Evolutionary conservation across 2,329 filamentous ascomycete genomes (phyloP).

Genomic region (Aaosphaeria arxii): DNA sequence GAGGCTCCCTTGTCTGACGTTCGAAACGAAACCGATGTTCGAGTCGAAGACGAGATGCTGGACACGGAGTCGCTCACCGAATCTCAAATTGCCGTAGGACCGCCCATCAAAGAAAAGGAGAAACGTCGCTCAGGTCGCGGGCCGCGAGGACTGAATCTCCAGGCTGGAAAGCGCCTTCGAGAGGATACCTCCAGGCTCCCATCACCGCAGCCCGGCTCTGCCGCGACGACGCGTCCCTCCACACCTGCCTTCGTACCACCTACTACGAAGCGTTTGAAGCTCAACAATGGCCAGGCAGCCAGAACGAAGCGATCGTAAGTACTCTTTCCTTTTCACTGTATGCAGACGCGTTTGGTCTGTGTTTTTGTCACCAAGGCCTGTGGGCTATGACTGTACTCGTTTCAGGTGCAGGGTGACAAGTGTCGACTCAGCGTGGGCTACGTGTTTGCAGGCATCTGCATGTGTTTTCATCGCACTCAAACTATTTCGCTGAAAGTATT

Average conservation of each 20-base stretch:
- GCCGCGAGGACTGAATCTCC: conserved; percentile 13
- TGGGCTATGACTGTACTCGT: conserved; percentile 16
- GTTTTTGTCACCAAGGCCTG: conserved; percentile 12
- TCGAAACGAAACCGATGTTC: conserved; percentile 8
- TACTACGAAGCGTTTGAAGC: conserved; percentile 30
- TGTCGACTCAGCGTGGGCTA: conserved; percentile 31
- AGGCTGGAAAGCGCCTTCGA: conserved; percentile 27
- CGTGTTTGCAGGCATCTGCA: conserved; percentile 26
- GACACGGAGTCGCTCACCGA: conserved; percentile 36
- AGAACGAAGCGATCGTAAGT: conserved; percentile 40
- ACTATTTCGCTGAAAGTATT: not conserved
- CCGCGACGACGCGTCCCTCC: conserved; percentile 29
- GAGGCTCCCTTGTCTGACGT: conserved; percentile 27
- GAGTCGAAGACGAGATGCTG: conserved; percentile 29
- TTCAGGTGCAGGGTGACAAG: conserved; percentile 20
- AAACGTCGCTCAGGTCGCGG: conserved; percentile 27
- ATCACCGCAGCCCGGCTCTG: conserved; percentile 29
- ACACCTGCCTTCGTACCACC: conserved; percentile 26
- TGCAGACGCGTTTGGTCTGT: conserved; percentile 9
- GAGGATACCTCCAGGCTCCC: conserved; percentile 27
- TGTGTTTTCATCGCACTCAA: conserved; percentile 20
- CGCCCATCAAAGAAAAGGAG: conserved; percentile 28
- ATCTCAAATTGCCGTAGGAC: conserved; percentile 34
- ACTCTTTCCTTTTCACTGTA: conserved; percentile 2
- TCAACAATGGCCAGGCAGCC: conserved; percentile 34